Conservation (phyloP, 805 yeast genomes). For the Candida ovalis region DNA sequence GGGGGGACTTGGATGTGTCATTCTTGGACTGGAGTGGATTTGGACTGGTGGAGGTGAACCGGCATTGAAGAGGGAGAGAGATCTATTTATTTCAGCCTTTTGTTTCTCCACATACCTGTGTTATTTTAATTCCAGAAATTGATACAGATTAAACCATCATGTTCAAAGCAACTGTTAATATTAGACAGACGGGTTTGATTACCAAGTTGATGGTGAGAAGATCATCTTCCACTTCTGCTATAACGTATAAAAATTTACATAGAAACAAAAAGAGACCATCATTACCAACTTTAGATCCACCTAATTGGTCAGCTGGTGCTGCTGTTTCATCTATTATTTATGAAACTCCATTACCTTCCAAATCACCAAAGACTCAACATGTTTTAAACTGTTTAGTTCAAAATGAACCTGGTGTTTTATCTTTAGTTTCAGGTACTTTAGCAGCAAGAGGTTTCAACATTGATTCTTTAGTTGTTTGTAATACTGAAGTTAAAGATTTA, state of each 20-base stretch:
- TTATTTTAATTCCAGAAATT: neutral
- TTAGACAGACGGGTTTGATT: slow-evolving; percentile 11
- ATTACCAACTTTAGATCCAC: slow-evolving; percentile 88
- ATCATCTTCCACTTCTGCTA: slow-evolving; percentile 81
- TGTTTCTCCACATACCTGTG: neutral
- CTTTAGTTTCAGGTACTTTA: slow-evolving; percentile 88
- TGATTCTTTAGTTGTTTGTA: slow-evolving; percentile 94
- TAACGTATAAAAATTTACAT: slow-evolving; percentile 90
- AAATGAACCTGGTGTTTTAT: slow-evolving; percentile 97
- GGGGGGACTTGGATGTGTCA: neutral
- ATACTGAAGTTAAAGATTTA: slow-evolving; percentile 91
- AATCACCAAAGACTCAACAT: slow-evolving; percentile 71
- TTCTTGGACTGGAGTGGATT: too few relatives aligned
- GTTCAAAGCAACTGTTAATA: slow-evolving; percentile 13
- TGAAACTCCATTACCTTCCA: slow-evolving; percentile 74
- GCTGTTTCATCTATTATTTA: slow-evolving; percentile 94
- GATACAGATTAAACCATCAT: slow-evolving; percentile 2
- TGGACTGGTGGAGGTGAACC: too few relatives aligned
- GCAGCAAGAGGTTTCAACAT: slow-evolving; percentile 99
- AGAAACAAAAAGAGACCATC: slow-evolving; percentile 85
- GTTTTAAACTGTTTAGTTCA: slow-evolving; percentile 95
- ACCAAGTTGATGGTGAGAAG: slow-evolving; percentile 15
- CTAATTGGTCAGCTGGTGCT: slow-evolving; percentile 92
- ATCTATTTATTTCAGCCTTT: too few relatives aligned
- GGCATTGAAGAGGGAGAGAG: neutral